phyloP scores from a whole-genome alignment of 2,329 filamentous ascomycete genomes.

The Ophiostoma sp. region DNA sequence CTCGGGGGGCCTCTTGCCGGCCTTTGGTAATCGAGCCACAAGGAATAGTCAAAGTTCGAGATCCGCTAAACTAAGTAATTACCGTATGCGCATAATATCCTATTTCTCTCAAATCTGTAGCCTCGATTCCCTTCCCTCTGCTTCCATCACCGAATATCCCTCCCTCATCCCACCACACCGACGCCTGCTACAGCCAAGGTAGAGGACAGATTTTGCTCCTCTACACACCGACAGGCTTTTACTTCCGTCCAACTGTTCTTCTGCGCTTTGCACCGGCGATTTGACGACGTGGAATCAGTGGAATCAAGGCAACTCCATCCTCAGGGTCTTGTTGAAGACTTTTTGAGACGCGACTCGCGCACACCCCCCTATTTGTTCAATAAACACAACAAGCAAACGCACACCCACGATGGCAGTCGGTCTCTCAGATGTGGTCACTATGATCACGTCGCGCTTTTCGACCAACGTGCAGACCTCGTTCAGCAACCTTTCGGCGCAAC shows the following conservation, averaged over 20 bases:
- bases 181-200: not conserved
- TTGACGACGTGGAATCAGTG: not conserved
- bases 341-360: not conserved
- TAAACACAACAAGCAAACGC: not conserved
- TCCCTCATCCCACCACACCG: not conserved
- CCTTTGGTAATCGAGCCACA: slow-evolving; percentile 1
- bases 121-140: not conserved
- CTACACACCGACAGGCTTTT: not conserved
- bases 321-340: not conserved
- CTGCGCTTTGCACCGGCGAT: not conserved
- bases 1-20: not conserved
- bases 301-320: not conserved
- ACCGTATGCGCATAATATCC: slow-evolving; percentile 8
- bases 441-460: slow-evolving; percentile 34
- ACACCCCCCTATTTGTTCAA: not conserved
- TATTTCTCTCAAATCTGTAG: slow-evolving; percentile 1
- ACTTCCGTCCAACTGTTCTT: not conserved
- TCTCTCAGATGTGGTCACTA: slow-evolving; percentile 29
- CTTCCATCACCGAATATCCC: slow-evolving; percentile 4
- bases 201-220: not conserved
- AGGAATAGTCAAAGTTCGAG: not conserved
- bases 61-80: not conserved
- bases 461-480: slow-evolving; percentile 49
- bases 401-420: slow-evolving; percentile 28
- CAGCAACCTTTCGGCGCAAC: slow-evolving; percentile 45